Percentiles rank a stretch among this genome's conserved stretches.
Evolutionary conservation across 306 rosid species (phyloP).

Genomic region (Acacia crassicarpa): DNA sequence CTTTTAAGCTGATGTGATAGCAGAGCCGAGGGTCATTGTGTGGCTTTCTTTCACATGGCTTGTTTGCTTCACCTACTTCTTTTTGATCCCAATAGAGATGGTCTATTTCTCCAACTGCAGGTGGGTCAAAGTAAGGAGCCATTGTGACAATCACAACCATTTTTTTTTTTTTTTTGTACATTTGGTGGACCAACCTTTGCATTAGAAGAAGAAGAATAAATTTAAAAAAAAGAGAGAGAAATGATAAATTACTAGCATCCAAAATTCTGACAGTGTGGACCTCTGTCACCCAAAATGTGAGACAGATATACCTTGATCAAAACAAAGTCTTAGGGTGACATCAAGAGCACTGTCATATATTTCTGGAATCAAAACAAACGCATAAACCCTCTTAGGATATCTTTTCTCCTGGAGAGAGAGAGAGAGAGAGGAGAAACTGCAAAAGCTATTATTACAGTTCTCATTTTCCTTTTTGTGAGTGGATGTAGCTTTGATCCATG

Average conservation of each 20-base stretch:
- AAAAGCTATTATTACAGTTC: not conserved
- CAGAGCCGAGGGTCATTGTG: slow-evolving; percentile 56
- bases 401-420: not conserved
- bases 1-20: slow-evolving; percentile 53
- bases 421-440: slow-evolving; percentile 4
- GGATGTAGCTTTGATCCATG: not conserved
- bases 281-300: slow-evolving; percentile 41
- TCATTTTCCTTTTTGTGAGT: slow-evolving; percentile 17
- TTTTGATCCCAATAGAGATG: slow-evolving; percentile 58
- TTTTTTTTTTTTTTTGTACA: slow-evolving; percentile 33
- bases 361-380: not conserved
- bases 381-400: not conserved
- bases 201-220: slow-evolving; percentile 7
- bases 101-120: slow-evolving; percentile 85
- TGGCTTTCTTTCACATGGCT: slow-evolving; percentile 68
- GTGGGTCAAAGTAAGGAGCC: slow-evolving; percentile 72
- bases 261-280: slow-evolving; percentile 27
- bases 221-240: slow-evolving; percentile 34
- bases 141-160: slow-evolving; percentile 49
- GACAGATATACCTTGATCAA: slow-evolving; percentile 36
- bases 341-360: slow-evolving; percentile 34
- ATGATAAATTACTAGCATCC: slow-evolving; percentile 49
- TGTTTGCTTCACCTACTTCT: slow-evolving; percentile 60
- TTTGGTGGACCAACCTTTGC: slow-evolving; percentile 50
- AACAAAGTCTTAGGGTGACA: slow-evolving; percentile 49